phyloP scores from a whole-genome alignment of 371 early-diverging fungal species.

The Rhizopus arrhizus region DNA sequence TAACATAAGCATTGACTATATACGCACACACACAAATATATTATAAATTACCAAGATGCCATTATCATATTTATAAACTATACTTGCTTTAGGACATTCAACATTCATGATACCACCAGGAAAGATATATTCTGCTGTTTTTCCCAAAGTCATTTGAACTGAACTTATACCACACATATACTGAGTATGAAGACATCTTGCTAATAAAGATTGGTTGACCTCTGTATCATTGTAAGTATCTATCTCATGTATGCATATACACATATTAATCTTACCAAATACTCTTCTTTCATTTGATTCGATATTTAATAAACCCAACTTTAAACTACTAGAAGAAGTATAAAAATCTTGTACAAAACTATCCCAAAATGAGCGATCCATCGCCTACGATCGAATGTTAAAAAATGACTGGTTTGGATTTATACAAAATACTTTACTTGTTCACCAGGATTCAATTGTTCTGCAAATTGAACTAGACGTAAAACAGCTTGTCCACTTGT shows the following conservation, averaged over 20 bases:
- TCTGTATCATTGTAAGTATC: slow-evolving; percentile 18
- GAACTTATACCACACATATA: slow-evolving; percentile 42
- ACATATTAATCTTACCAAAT: slow-evolving; percentile 30
- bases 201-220: slow-evolving; percentile 30
- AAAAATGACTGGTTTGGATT: slow-evolving; percentile 5
- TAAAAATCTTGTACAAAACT: slow-evolving; percentile 43
- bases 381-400: slow-evolving; percentile 16
- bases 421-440: slow-evolving; percentile 23
- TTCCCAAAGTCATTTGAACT: slow-evolving; percentile 46
- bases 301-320: slow-evolving; percentile 34
- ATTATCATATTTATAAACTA: slow-evolving; percentile 40
- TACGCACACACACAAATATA: not conserved
- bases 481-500: slow-evolving; percentile 44
- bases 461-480: slow-evolving; percentile 48
- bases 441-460: slow-evolving; percentile 40
- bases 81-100: slow-evolving; percentile 45
- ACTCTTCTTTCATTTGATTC: slow-evolving; percentile 23
- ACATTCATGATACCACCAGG: slow-evolving; percentile 39
- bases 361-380: slow-evolving; percentile 39
- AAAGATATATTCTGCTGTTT: slow-evolving; percentile 47
- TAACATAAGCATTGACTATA: not conserved
- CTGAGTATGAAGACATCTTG: slow-evolving; percentile 45
- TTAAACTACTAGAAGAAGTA: slow-evolving; percentile 28
- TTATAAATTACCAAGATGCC: slow-evolving; percentile 36
- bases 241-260: not conserved